Evolutionary conservation across 768 basidiomycete species (phyloP).

Genomic region (Multifurca ochricompacta): DNA sequence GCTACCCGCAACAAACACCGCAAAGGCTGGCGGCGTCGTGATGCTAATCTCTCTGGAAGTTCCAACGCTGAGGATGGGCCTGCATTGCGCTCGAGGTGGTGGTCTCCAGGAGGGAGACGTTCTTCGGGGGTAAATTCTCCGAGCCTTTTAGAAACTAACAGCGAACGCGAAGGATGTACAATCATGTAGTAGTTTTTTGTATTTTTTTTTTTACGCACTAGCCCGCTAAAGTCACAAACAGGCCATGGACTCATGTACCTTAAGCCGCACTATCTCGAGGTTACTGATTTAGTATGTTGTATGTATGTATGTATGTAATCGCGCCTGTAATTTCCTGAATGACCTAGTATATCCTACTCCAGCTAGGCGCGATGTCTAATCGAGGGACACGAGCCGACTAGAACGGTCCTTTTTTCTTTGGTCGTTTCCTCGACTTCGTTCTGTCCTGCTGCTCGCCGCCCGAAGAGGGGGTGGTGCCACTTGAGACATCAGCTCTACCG

Average conservation of each 20-base stretch:
- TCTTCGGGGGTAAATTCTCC: conserved; percentile 46
- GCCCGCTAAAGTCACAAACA: background rate
- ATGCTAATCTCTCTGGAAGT: conserved; percentile 32
- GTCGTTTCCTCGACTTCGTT: conserved; percentile 3
- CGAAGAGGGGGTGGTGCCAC: conserved; percentile 8
- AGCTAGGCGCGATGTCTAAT: background rate
- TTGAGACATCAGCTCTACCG: background rate
- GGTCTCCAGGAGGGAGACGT: conserved; percentile 46
- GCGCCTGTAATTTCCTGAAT: background rate
- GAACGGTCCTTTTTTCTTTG: conserved; percentile 11
- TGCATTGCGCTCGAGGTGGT: conserved; percentile 34
- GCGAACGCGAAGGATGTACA: conserved; percentile 54
- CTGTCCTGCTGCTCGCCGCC: background rate
- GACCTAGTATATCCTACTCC: background rate
- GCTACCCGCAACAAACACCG: conserved; percentile 58
- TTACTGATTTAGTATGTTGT: conserved; percentile 26
- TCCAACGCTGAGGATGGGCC: conserved; percentile 26
- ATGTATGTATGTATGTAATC: conserved; percentile 10
- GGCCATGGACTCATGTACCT: background rate
- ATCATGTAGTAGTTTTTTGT: conserved; percentile 48
- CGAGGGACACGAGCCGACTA: conserved; percentile 1
- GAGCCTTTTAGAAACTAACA: conserved; percentile 30
- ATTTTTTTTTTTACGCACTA: conserved; percentile 14
- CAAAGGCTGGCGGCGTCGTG: conserved; percentile 38
- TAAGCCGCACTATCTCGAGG: conserved; percentile 20